Percentiles rank a stretch among this genome's conserved stretches.
phyloP scores from a whole-genome alignment of 225 moss, liverwort and hornwort genomes.

The Straminergon stramineum region DNA sequence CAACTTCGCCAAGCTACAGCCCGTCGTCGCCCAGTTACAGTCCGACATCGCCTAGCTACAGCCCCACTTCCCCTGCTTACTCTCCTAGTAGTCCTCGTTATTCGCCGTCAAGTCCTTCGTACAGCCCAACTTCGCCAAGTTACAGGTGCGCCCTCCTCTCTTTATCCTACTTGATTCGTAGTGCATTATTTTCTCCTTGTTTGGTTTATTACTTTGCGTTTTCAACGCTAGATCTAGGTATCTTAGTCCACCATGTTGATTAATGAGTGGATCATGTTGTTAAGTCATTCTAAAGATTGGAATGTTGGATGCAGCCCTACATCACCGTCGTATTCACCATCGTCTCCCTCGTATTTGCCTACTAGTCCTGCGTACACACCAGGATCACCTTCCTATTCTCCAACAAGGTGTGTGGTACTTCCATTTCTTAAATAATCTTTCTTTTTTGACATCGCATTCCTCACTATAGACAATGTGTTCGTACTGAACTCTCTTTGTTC shows the following conservation, averaged over 20 bases:
- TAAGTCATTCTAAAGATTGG: constrained; percentile 15
- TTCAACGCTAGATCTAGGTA: neutral
- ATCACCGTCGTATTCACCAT: constrained; percentile 93
- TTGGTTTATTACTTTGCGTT: neutral
- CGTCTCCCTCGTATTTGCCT: constrained; percentile 86
- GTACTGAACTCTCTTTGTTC: constrained; percentile 1
- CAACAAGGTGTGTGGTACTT: constrained; percentile 57
- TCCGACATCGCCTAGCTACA: constrained; percentile 64
- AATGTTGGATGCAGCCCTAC: constrained; percentile 62
- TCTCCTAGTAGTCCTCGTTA: constrained; percentile 93
- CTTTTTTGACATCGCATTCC: neutral
- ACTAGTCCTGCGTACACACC: constrained; percentile 64
- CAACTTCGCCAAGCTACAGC: constrained; percentile 79
- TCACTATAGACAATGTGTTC: neutral
- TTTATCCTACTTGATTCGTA: constrained; percentile 2
- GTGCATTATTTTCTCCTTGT: constrained; percentile 12
- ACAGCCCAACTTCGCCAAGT: constrained; percentile 92
- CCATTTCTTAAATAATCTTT: neutral
- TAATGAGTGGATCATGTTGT: neutral
- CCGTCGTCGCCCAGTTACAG: constrained; percentile 84
- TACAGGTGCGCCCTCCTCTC: constrained; percentile 45
- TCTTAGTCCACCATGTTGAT: neutral
- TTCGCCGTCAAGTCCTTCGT: constrained; percentile 87
- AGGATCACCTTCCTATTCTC: constrained; percentile 82
- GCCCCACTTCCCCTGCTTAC: constrained; percentile 80